Base-by-base conservation (phyloP, 2,329 filamentous ascomycete species). In the Orbilia blumenaviensis region DNA sequence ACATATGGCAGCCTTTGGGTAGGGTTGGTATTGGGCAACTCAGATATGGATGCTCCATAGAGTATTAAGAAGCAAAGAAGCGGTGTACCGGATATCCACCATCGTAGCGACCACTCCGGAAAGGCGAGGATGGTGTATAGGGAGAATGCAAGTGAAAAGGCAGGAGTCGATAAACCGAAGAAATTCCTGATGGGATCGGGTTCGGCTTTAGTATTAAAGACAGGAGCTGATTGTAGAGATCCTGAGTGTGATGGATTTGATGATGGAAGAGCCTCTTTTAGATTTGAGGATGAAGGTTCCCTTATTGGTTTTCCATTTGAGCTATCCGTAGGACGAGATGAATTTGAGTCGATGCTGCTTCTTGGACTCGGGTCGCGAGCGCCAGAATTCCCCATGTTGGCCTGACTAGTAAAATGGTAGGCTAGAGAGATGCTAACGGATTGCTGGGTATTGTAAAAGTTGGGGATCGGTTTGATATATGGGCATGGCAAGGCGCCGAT, bases 111-210 rank as follows among this genome's bases (percentile, higher is more conserved):
- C 73, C 73, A 77, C 27, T 69, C 72, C 12, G 72, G 60, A 23
- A 76, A 76, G 58, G 72, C 72, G 48, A 76, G 46, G 29, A 69
- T 23, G 12, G 64, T 66, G 41, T 76, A 76, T 29, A 60, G 27
- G 3, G 46, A 69, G 50, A 76, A 76, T 5, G 18, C 18, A 12
- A 76, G 72, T 32, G 54, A 76, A 64, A 76, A 76, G n/a, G 32
- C 50, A 0, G 72, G 72, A n/a, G 64, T 76, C 2, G 72, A 76
- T 54, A 76, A 16, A n/a, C 72, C 72, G 34, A 76, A 76, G 48
- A 76, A 76, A 2, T 23, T 21, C 18, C 69, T 16, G 18, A 76
- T 61, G 16, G 64, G 72, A 42, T 76, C 72, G 12, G 48, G 21
- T 14, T 60, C 23, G 9, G 1, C n/a, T 14, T 44, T 64, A 9